phyloP scores from a whole-genome alignment of 306 rosid species.

The Begonia fuchsioides region DNA sequence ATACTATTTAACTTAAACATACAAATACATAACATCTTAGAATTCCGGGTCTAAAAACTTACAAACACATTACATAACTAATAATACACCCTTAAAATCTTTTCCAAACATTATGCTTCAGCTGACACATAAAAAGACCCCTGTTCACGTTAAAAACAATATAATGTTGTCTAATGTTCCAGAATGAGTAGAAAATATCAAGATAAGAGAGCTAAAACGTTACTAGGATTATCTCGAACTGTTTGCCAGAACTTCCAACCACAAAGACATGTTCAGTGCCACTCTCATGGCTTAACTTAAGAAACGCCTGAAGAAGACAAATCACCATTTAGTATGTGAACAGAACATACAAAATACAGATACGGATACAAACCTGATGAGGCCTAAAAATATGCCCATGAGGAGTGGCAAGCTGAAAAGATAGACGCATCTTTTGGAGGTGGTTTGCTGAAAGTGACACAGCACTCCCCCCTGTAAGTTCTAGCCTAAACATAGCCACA shows the following conservation, averaged over 20 bases:
- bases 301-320: slow-evolving; percentile 60
- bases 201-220: slow-evolving; percentile 27
- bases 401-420: slow-evolving; percentile 68
- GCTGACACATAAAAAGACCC: no score
- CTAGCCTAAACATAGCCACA: slow-evolving; percentile 40
- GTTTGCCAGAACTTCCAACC: slow-evolving; percentile 60
- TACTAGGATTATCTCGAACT: slow-evolving; percentile 72
- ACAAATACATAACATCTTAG: no score
- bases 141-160: no score
- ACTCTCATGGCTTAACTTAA: slow-evolving; percentile 74
- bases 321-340: no score
- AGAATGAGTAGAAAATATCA: no score
- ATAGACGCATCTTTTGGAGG: slow-evolving; percentile 76
- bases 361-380: slow-evolving; percentile 61
- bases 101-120: no score
- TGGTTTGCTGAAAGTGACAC: slow-evolving; percentile 80
- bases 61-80: no score
- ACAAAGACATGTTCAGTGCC: slow-evolving; percentile 76
- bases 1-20: no score
- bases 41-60: no score
- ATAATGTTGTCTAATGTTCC: no score
- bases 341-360: slow-evolving; percentile 9
- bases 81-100: no score
- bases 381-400: slow-evolving; percentile 61
- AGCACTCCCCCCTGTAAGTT: slow-evolving; percentile 51